These are phyloP conservation scores for Ogataea philodendri DNA, from an alignment of 805 yeast genomes.

Conservation along the genomic window DNA sequence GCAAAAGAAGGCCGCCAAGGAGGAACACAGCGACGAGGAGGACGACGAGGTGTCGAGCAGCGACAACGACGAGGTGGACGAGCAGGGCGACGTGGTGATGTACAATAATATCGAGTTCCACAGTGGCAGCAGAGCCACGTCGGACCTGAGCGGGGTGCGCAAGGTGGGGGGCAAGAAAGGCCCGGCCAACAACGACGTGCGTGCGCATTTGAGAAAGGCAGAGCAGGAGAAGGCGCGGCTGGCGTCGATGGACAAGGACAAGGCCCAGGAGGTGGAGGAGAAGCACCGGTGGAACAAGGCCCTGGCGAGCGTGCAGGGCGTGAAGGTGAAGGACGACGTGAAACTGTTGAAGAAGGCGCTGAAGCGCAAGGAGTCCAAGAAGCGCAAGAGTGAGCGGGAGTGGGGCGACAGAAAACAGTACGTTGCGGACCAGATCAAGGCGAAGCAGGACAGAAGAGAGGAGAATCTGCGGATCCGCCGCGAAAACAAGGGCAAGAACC, in stretches of 20 bases:
- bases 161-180: slow-evolving; percentile 68
- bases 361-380: slow-evolving; percentile 76
- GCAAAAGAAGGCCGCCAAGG: slow-evolving; percentile 24
- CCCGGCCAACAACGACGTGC: slow-evolving; percentile 79
- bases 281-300: slow-evolving; percentile 85
- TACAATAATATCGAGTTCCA: slow-evolving; percentile 80
- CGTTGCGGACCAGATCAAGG: slow-evolving; percentile 71
- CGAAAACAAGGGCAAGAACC: slow-evolving; percentile 79
- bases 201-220: slow-evolving; percentile 73
- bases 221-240: slow-evolving; percentile 72
- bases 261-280: slow-evolving; percentile 58
- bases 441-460: slow-evolving; percentile 83
- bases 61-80: slow-evolving; percentile 35
- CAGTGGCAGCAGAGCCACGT: slow-evolving; percentile 77
- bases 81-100: slow-evolving; percentile 51
- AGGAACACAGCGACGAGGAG: slow-evolving; percentile 15
- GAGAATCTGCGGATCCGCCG: slow-evolving; percentile 83
- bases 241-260: slow-evolving; percentile 55
- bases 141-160: slow-evolving; percentile 62
- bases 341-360: slow-evolving; percentile 80
- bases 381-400: slow-evolving; percentile 82
- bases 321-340: slow-evolving; percentile 87
- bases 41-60: slow-evolving; percentile 30
- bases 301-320: slow-evolving; percentile 83
- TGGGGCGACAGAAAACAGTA: slow-evolving; percentile 88